phyloP scores from a whole-genome alignment of 2,329 filamentous ascomycete species.

The Trichoderma citrinoviride region DNA sequence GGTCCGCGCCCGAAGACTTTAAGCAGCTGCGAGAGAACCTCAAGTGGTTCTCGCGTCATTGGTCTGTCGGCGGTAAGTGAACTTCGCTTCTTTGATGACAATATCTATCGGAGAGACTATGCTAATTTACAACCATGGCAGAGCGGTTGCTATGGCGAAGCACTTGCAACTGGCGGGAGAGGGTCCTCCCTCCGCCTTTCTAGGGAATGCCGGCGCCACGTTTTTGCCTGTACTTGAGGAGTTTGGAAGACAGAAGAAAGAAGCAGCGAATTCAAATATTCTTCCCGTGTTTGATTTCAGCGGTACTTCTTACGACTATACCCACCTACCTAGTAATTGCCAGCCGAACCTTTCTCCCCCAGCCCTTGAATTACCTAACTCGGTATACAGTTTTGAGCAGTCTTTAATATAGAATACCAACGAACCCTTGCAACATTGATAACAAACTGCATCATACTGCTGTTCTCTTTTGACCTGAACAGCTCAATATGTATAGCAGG shows the following conservation, averaged over 20 bases:
- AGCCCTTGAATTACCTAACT: no score
- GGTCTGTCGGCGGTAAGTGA: not conserved
- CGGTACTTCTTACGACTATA: no score
- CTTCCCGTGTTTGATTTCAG: no score
- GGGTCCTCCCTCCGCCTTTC: not conserved
- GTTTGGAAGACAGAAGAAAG: not conserved
- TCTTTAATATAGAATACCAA: no score
- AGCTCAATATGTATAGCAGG: no score
- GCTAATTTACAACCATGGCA: not conserved
- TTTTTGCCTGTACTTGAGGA: not conserved
- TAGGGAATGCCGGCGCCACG: not conserved
- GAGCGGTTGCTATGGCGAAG: not conserved
- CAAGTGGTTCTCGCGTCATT: not conserved
- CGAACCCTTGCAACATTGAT: no score
- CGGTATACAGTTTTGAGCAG: no score
- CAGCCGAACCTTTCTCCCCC: no score
- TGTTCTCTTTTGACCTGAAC: no score
- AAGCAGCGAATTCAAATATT: no score
- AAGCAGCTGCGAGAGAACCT: conserved; percentile 2
- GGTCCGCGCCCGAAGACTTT: not conserved
- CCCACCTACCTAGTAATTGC: no score
- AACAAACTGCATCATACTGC: no score
- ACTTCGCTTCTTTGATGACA: not conserved
- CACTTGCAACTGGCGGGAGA: not conserved
- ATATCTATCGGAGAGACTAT: not conserved